These are phyloP conservation scores for Fraxinus platypoda DNA, from an alignment of 305 asterid species.

Conservation along the genomic window DNA sequence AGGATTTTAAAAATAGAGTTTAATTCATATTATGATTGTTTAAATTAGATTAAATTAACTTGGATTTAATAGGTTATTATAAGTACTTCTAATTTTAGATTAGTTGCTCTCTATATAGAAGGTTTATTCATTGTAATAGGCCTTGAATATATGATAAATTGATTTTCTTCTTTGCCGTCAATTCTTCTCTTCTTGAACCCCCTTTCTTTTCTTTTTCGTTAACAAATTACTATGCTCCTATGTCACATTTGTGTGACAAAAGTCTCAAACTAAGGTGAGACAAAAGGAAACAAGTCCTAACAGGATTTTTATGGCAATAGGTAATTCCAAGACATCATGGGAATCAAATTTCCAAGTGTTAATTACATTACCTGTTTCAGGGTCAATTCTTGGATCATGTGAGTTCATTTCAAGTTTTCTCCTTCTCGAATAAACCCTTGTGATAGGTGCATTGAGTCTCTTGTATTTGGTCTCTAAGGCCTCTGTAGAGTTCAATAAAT, in stretches of 20 bases:
- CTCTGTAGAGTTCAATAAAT: not conserved
- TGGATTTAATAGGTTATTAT: not conserved
- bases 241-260: not conserved
- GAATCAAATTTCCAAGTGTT: not conserved
- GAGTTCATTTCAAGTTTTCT: not conserved
- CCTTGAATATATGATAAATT: not conserved
- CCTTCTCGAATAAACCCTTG: not conserved
- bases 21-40: not conserved
- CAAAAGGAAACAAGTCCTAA: not conserved
- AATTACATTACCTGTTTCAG: not conserved
- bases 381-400: not conserved
- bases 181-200: not conserved
- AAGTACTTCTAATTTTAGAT: not conserved
- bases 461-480: not conserved
- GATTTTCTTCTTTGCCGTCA: not conserved
- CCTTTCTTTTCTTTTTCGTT: not conserved
- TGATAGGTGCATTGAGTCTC: not conserved
- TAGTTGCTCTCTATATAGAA: not conserved
- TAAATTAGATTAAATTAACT: too few species aligned
- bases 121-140: not conserved
- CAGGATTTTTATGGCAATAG: not conserved
- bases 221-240: not conserved
- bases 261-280: not conserved
- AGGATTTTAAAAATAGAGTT: not conserved
- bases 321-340: not conserved